phyloP scores from a whole-genome alignment of 139 green algal genomes.

The Haematococcus lacustris region DNA sequence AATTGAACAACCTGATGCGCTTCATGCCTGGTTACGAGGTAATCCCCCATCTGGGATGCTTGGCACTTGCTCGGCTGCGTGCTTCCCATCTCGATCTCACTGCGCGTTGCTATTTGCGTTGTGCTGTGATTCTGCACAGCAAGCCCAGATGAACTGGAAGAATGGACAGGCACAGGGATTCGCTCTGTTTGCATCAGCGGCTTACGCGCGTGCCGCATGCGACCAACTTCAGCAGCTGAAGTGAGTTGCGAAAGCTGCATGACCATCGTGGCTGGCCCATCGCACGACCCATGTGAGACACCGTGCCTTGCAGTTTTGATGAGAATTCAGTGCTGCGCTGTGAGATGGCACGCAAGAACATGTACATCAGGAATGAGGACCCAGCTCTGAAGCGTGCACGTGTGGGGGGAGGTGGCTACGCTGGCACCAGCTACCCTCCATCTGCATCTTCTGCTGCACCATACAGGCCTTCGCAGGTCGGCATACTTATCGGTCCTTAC shows the following conservation, averaged over 20 bases:
- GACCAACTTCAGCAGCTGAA: constrained; percentile 20
- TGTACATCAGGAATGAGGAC: constrained; percentile 65
- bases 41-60: no score
- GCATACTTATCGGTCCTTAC: no score
- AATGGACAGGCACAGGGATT: constrained; percentile 72
- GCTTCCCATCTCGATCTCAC: no score
- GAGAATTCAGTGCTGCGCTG: constrained; percentile 55
- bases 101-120: no score
- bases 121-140: no score
- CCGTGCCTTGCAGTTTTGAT: constrained; percentile 57
- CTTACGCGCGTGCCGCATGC: constrained; percentile 45
- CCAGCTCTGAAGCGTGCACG: constrained; percentile 31
- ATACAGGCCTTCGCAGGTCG: no score
- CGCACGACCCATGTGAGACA: no score
- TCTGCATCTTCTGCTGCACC: not conserved
- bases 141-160: constrained; percentile 74
- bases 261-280: no score
- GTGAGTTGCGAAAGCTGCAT: no score
- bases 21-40: constrained; percentile 90
- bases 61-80: no score
- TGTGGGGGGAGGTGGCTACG: not conserved
- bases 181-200: constrained; percentile 61
- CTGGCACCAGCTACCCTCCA: not conserved
- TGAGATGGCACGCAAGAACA: constrained; percentile 87
- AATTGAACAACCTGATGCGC: constrained; percentile 90